phyloP scores from a whole-genome alignment of 441 rosid genomes.

The Kokia cookei region DNA sequence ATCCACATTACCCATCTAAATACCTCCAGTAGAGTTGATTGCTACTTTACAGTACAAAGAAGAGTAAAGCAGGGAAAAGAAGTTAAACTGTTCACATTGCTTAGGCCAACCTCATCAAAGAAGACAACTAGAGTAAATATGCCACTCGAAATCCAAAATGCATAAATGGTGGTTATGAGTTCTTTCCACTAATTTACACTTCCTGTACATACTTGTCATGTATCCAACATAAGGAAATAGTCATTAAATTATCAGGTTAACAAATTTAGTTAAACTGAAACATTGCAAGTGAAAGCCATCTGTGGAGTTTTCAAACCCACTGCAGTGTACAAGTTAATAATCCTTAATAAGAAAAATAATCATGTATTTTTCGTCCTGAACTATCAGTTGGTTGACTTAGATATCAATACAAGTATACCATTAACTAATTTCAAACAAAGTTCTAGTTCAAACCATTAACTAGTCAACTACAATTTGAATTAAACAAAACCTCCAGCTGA shows the following conservation, averaged over 20 bases:
- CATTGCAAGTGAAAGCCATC: background rate
- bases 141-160: background rate
- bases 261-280: background rate
- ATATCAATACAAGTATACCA: background rate
- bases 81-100: background rate
- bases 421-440: background rate
- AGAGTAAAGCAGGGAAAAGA: background rate
- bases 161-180: background rate
- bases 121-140: background rate
- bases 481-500: background rate
- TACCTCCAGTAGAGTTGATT: background rate
- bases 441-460: background rate
- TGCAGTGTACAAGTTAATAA: background rate
- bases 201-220: background rate
- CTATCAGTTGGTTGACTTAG: constrained; percentile 1
- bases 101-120: background rate
- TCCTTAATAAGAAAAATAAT: background rate
- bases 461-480: background rate
- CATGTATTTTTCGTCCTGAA: background rate
- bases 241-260: background rate
- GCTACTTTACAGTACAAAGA: background rate
- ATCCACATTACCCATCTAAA: background rate
- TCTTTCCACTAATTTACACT: background rate
- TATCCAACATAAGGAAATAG: background rate
- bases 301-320: background rate